Conservation (phyloP, 164 flowering plant genomes). For the Paratinospora sagittata region DNA sequence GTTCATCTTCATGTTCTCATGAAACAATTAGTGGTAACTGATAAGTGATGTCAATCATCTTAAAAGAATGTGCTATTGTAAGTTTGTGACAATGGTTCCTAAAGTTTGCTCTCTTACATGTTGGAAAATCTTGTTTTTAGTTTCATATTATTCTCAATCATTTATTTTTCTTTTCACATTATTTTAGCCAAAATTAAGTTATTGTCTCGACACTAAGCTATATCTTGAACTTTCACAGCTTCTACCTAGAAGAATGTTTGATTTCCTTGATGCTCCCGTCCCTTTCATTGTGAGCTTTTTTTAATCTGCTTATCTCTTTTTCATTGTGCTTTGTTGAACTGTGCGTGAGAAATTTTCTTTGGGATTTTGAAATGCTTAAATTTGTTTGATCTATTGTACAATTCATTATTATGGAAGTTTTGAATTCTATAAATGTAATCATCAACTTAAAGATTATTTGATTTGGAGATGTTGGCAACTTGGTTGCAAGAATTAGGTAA, state of each 20-base stretch:
- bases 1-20: too few species aligned
- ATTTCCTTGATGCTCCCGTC: slow-evolving; percentile 97
- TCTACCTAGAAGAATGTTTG: slow-evolving; percentile 77
- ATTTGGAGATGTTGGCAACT: too few species aligned
- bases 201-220: background rate
- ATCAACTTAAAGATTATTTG: background rate
- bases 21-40: too few species aligned
- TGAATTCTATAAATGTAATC: background rate
- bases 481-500: too few species aligned
- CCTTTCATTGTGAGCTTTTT: slow-evolving; percentile 77
- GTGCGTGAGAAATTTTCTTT: background rate
- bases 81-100: too few species aligned
- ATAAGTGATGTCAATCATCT: too few species aligned
- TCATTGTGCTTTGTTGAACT: background rate
- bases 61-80: too few species aligned
- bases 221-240: slow-evolving; percentile 42
- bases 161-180: background rate
- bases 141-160: too few species aligned
- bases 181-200: background rate
- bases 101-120: background rate
- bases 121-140: too few species aligned
- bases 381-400: background rate
- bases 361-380: background rate
- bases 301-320: background rate
- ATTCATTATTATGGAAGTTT: background rate